Conservation (phyloP, 192 early-diverging fungal genomes). For the Linnemannia elongata region DNA sequence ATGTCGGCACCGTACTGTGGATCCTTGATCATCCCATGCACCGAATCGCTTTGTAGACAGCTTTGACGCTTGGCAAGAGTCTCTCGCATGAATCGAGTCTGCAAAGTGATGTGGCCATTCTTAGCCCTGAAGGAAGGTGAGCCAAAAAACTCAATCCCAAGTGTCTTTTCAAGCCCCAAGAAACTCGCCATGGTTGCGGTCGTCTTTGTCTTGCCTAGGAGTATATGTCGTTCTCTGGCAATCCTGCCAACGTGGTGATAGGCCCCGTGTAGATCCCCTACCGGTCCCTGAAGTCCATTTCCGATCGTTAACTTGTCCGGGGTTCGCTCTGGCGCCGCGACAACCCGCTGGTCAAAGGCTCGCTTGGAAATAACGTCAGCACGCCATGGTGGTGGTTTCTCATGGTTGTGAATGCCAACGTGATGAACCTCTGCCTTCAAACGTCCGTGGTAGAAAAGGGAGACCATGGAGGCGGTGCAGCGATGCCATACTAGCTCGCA, state of each 20-base stretch:
- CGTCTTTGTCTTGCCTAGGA: neutral
- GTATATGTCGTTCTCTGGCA: neutral
- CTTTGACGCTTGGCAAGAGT: neutral
- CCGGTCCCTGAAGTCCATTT: neutral
- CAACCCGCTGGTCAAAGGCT: neutral
- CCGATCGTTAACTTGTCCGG: neutral
- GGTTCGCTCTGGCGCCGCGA: conserved; percentile 1
- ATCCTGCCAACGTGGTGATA: neutral
- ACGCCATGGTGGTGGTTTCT: neutral
- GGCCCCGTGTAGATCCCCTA: neutral
- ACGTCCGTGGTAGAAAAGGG: neutral
- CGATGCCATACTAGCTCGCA: neutral
- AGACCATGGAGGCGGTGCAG: conserved; percentile 3
- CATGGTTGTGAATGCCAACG: conserved; percentile 13
- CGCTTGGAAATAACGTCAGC: neutral
- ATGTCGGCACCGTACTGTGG: neutral
- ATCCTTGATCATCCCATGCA: conserved; percentile 13
- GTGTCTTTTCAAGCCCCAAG: conserved; percentile 6
- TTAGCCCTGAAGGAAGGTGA: neutral
- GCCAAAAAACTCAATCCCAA: neutral
- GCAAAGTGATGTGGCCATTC: conserved; percentile 16
- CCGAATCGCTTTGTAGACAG: conserved; percentile 28
- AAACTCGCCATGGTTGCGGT: neutral
- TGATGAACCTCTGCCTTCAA: neutral
- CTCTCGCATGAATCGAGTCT: conserved; percentile 13